phyloP scores from a whole-genome alignment of 139 green algal genomes.

The Chlamydomonas incerta region DNA sequence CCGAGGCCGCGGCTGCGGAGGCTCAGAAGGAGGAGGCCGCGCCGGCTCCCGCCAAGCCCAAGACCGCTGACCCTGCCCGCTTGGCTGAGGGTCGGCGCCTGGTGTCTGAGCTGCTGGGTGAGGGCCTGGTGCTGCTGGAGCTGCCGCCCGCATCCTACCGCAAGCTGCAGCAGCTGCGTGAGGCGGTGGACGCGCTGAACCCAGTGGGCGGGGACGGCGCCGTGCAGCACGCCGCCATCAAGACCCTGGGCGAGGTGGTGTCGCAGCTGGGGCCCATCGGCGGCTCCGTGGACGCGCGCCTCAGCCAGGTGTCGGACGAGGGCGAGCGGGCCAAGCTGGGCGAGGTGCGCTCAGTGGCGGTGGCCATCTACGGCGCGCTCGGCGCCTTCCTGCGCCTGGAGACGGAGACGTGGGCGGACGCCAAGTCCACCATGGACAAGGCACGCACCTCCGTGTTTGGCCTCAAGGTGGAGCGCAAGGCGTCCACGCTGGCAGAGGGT shows the following conservation, averaged over 20 bases:
- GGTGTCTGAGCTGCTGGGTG: conserved; percentile 29
- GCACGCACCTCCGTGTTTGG: conserved; percentile 32
- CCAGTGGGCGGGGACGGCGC: conserved; percentile 9
- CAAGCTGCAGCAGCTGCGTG: conserved; percentile 39
- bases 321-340: neutral
- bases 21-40: neutral
- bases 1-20: neutral
- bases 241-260: conserved; percentile 42
- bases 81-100: conserved; percentile 10
- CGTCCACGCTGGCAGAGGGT: conserved; percentile 12
- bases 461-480: conserved; percentile 38
- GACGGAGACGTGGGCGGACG: conserved; percentile 1
- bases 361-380: conserved; percentile 14
- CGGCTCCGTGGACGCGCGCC: conserved; percentile 26
- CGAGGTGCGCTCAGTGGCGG: conserved; percentile 1
- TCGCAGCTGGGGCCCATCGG: conserved; percentile 54
- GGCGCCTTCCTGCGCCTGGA: conserved; percentile 21
- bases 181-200: conserved; percentile 43
- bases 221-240: conserved; percentile 1
- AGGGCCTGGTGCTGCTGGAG: conserved; percentile 56
- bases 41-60: neutral
- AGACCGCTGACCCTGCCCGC: neutral
- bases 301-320: conserved; percentile 17
- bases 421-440: conserved; percentile 6
- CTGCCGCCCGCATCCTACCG: conserved; percentile 30